These are phyloP conservation scores for Ascochyta clinopodiicola DNA, from an alignment of 2,329 filamentous ascomycete genomes.

Conservation along the genomic window DNA sequence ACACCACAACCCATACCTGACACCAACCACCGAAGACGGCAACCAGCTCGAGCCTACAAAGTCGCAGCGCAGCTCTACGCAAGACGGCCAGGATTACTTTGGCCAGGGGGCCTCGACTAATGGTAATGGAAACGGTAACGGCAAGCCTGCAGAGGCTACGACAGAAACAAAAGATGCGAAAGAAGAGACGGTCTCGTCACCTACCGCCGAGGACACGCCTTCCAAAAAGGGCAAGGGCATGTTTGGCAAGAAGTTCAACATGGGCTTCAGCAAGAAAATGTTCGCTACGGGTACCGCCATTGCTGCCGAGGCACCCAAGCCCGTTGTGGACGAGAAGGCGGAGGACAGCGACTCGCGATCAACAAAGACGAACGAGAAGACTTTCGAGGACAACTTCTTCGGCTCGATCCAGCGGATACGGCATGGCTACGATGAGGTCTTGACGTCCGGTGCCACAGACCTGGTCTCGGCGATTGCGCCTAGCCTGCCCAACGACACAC, in stretches of 20 bases:
- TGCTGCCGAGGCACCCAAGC: slow-evolving; percentile 71
- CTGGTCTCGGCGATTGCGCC: slow-evolving; percentile 72
- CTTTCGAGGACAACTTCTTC: slow-evolving; percentile 76
- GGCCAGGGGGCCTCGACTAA: slow-evolving; percentile 28
- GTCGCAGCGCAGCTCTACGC: slow-evolving; percentile 61
- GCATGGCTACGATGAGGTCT: slow-evolving; percentile 73
- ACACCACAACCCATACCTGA: slow-evolving; percentile 46
- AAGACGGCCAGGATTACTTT: slow-evolving; percentile 78
- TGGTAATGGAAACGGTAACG: slow-evolving; percentile 25
- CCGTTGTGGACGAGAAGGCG: slow-evolving; percentile 75
- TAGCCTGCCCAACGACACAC: slow-evolving; percentile 74
- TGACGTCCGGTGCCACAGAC: slow-evolving; percentile 57
- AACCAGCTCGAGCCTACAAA: slow-evolving; percentile 60
- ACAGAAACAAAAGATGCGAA: slow-evolving; percentile 35
- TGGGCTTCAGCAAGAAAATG: slow-evolving; percentile 84
- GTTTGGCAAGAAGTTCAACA: slow-evolving; percentile 84
- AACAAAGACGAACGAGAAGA: slow-evolving; percentile 69
- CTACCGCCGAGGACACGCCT: slow-evolving; percentile 48
- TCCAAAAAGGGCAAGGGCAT: slow-evolving; percentile 65
- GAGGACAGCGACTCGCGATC: slow-evolving; percentile 67
- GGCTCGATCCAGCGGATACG: slow-evolving; percentile 76
- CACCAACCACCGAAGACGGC: slow-evolving; percentile 52
- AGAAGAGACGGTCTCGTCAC: slow-evolving; percentile 46
- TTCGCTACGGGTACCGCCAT: slow-evolving; percentile 67
- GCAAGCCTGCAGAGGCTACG: slow-evolving; percentile 38